Evolutionary conservation across 768 basidiomycete genomes (phyloP), one percentile per base, ranked within the genome.

Genomic region (Mycena albidolilacea): DNA sequence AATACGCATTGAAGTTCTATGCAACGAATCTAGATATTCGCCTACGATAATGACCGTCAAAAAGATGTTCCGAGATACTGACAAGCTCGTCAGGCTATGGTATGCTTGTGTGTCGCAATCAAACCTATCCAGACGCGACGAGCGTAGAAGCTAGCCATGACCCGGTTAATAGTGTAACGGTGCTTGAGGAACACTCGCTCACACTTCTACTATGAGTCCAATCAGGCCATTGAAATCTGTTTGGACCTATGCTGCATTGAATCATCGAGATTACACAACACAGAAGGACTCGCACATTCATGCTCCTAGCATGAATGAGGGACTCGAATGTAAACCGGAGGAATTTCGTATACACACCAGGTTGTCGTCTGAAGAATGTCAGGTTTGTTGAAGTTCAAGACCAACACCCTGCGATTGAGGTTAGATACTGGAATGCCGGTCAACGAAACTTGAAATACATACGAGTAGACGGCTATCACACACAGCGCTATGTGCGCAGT

Each of bases 201-300:
- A 87, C 87, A 84, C 84, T 79, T 89, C 84, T 4, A 87, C 87
- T 14, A 88, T 86, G 38, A 88, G 71, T 23, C 86, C 87, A 70
- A 88, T 87, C 23, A 88, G 76, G 21, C 87, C 87, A 69, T 88
- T 88, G 72, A 85, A 87, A 77, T 89, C 88, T 17, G 87, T 88
- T 82, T 88, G 88, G 35, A 88, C 73, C 88, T 89, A 44, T n/a
- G 35, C n/a, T 43, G 23, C 38, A 44, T 60, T 66, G 69, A 44
- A 73, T 73, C 70, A 78, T 63, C 17, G 70, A 60, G 30, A 21
- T 1, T 43, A 5, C 23, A 14, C 52, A 41, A 17, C 14, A 67
- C 41, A 48, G 52, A 58, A 48, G 11, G 7, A 37, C 37, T 30
- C 80, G 75, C 73, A 85, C 85, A 72, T 85, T 84, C 83, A 86